Percentiles rank a stretch among this genome's conserved stretches.
Evolutionary conservation across 495 filamentous ascomycete species (phyloP).

Genomic region (Monascus purpureus): DNA sequence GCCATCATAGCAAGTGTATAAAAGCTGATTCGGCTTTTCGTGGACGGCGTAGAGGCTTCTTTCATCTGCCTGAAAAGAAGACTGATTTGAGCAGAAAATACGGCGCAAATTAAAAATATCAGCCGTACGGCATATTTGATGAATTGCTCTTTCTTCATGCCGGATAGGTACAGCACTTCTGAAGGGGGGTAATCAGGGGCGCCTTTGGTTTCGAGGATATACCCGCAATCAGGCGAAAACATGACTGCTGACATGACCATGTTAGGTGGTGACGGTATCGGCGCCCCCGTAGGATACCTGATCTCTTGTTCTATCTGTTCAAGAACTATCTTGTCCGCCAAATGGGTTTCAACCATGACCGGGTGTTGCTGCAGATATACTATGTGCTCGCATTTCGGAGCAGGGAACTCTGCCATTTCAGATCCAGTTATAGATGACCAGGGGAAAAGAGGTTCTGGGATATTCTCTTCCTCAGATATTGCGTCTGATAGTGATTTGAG

Average conservation of each 20-base stretch:
- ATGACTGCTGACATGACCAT: constrained; percentile 73
- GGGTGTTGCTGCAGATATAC: constrained; percentile 76
- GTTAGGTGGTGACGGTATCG: constrained; percentile 48
- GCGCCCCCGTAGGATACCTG: constrained; percentile 71
- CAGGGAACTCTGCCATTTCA: constrained; percentile 40
- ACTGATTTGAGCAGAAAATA: constrained; percentile 56
- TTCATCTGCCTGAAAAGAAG: constrained; percentile 76
- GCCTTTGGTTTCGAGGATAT: constrained; percentile 78
- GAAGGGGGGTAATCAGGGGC: constrained; percentile 53
- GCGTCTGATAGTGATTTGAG: constrained; percentile 54
- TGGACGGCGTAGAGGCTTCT: constrained; percentile 88
- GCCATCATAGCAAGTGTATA: constrained; percentile 74
- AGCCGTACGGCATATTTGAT: constrained; percentile 50
- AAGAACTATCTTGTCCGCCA: constrained; percentile 30
- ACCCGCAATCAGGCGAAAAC: constrained; percentile 90
- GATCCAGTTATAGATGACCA: constrained; percentile 48
- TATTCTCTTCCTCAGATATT: constrained; percentile 45
- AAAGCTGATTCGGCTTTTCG: constrained; percentile 78
- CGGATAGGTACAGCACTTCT: constrained; percentile 54
- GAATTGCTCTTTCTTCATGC: constrained; percentile 67
- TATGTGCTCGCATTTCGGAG: constrained; percentile 78
- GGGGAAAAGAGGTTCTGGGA: constrained; percentile 37
- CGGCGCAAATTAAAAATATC: constrained; percentile 48
- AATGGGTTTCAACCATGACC: constrained; percentile 19
- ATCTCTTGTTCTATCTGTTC: constrained; percentile 70